These are phyloP conservation scores for Lentinus brumalis DNA, from an alignment of 768 basidiomycete genomes.

Conservation along the genomic window DNA sequence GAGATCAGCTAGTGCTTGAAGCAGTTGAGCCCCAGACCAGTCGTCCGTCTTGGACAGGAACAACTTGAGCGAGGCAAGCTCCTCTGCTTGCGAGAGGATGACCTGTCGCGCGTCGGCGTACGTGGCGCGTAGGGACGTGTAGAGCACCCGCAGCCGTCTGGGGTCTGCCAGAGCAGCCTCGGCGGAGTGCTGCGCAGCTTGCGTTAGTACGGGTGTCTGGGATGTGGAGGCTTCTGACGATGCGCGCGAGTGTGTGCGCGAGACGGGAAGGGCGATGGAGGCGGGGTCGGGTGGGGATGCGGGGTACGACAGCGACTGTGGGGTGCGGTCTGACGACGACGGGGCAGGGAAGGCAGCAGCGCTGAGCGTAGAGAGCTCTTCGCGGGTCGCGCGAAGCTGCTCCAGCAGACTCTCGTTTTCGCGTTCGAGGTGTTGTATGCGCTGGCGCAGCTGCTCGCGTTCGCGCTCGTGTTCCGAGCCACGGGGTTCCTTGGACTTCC, in stretches of 20 bases:
- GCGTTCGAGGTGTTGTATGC: constrained; percentile 25
- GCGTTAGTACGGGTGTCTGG: neutral
- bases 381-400: constrained; percentile 19
- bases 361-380: constrained; percentile 20
- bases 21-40: constrained; percentile 35
- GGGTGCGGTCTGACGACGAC: constrained; percentile 16
- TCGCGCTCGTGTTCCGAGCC: constrained; percentile 19
- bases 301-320: neutral
- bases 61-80: constrained; percentile 34
- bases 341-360: constrained; percentile 19
- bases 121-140: constrained; percentile 27
- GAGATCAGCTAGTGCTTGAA: constrained; percentile 36
- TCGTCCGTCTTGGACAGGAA: constrained; percentile 40
- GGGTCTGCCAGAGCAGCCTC: constrained; percentile 21
- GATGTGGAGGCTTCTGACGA: neutral
- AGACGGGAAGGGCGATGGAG: neutral
- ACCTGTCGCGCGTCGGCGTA: constrained; percentile 27
- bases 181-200: constrained; percentile 7
- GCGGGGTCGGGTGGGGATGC: neutral
- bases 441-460: constrained; percentile 22
- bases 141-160: constrained; percentile 21
- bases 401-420: constrained; percentile 29
- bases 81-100: constrained; percentile 32
- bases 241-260: neutral
- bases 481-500: constrained; percentile 13